Evolutionary conservation across 345 rosid genomes (phyloP).

Genomic region (Laguncularia racemosa): DNA sequence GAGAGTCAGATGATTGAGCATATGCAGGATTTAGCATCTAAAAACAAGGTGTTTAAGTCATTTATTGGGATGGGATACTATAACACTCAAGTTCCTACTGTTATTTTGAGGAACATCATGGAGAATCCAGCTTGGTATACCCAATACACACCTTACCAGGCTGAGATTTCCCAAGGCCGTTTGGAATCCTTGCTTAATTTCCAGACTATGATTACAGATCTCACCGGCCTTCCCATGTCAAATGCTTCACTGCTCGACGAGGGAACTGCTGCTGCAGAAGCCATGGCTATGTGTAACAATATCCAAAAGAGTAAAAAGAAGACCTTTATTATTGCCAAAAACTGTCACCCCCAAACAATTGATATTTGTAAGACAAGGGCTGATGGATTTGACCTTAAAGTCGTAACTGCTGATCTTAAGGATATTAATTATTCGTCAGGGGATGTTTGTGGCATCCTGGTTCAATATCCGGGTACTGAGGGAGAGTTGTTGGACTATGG

Average conservation of each 20-base stretch:
- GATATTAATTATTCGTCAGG: slow-evolving; percentile 71
- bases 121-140: slow-evolving; percentile 99
- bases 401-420: slow-evolving; percentile 62
- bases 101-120: slow-evolving; percentile 85
- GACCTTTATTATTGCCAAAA: slow-evolving; percentile 73
- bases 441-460: slow-evolving; percentile 90
- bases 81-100: slow-evolving; percentile 80
- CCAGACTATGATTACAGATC: slow-evolving; percentile 86
- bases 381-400: slow-evolving; percentile 74
- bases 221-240: slow-evolving; percentile 90
- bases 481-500: slow-evolving; percentile 89
- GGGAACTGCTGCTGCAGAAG: slow-evolving; percentile 99
- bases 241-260: slow-evolving; percentile 94
- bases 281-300: slow-evolving; percentile 98
- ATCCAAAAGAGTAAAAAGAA: slow-evolving; percentile 87
- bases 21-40: slow-evolving; percentile 68
- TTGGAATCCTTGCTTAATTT: slow-evolving; percentile 88
- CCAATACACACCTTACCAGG: slow-evolving; percentile 96
- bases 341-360: slow-evolving; percentile 92
- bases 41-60: slow-evolving; percentile 79
- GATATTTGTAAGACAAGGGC: slow-evolving; percentile 93
- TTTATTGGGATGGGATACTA: slow-evolving; percentile 95
- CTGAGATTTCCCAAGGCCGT: slow-evolving; percentile 94
- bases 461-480: slow-evolving; percentile 96
- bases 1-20: slow-evolving; percentile 84